Conservation (phyloP, 805 yeast species). For the Komagataella populi region DNA sequence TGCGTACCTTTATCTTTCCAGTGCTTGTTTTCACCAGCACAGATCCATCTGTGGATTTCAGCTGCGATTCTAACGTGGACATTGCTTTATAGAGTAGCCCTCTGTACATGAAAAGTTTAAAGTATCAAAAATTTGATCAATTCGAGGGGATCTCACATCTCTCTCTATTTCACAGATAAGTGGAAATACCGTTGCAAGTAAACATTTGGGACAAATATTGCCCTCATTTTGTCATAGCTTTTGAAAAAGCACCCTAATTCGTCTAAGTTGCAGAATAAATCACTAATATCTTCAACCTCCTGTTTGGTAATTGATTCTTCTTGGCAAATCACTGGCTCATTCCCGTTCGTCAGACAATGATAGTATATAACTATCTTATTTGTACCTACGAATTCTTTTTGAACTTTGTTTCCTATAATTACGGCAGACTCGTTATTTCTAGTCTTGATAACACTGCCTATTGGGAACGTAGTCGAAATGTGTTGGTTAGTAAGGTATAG, state of each 20-base stretch:
- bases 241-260: conserved; percentile 3
- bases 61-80: background rate
- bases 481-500: background rate
- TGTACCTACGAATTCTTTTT: background rate
- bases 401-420: background rate
- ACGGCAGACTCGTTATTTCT: background rate
- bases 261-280: conserved; percentile 1
- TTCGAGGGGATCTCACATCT: background rate
- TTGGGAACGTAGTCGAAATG: background rate
- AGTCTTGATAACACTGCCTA: conserved; percentile 1
- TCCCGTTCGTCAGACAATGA: conserved; percentile 1
- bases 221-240: background rate
- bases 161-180: background rate
- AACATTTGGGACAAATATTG: background rate
- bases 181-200: background rate
- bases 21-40: conserved; percentile 30
- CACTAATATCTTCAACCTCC: background rate
- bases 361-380: background rate
- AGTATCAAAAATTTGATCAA: background rate
- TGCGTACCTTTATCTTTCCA: conserved; percentile 38
- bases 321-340: conserved; percentile 2
- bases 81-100: background rate
- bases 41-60: conserved; percentile 17
- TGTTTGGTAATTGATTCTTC: background rate
- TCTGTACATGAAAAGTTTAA: background rate